A percentile compares a stretch with the other conserved stretches of the same genome.
Evolutionary conservation across 2,329 filamentous ascomycete genomes (phyloP).

Genomic region (Epichloe elymi): DNA sequence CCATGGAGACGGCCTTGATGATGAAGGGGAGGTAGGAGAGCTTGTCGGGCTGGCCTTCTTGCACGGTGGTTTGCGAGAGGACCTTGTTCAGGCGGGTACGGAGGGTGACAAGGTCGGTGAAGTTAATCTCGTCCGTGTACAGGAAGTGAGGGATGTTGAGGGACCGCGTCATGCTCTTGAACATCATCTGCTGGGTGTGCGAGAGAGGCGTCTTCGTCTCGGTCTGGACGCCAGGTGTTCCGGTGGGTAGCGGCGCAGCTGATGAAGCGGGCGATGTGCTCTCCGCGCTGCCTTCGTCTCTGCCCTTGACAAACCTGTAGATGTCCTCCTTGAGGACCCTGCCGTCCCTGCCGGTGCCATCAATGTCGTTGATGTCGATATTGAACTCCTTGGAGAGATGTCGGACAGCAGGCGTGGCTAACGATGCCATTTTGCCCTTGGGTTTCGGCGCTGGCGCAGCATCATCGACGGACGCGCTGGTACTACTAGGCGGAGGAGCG

Average conservation of each 20-base stretch:
- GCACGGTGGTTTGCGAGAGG: conserved; percentile 27
- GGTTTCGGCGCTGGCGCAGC: conserved; percentile 14
- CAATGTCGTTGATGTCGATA: conserved; percentile 64
- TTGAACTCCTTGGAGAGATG: conserved; percentile 71
- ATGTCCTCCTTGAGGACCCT: conserved; percentile 90
- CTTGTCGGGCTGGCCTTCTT: conserved; percentile 43
- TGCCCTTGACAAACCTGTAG: conserved; percentile 49
- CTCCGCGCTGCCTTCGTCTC: conserved; percentile 24
- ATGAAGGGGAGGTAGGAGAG: conserved; percentile 89
- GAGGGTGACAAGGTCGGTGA: conserved; percentile 59
- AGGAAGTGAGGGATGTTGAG: conserved; percentile 89
- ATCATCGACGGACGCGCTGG: conserved; percentile 1
- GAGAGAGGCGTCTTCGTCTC: conserved; percentile 62
- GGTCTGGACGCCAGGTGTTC: conserved; percentile 32
- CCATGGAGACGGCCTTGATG: conserved; percentile 84
- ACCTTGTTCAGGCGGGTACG: conserved; percentile 61
- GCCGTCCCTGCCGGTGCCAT: conserved; percentile 81
- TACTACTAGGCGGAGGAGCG: not conserved
- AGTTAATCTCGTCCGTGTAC: conserved; percentile 81
- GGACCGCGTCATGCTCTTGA: conserved; percentile 91
- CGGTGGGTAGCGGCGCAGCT: conserved; percentile 11
- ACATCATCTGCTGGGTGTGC: conserved; percentile 81
- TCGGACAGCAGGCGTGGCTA: conserved; percentile 87
- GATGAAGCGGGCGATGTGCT: conserved; percentile 10
- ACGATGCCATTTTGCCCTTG: conserved; percentile 53